These are phyloP conservation scores for Termitomyces sp. DNA, from an alignment of 768 basidiomycete species.

Conservation along the genomic window DNA sequence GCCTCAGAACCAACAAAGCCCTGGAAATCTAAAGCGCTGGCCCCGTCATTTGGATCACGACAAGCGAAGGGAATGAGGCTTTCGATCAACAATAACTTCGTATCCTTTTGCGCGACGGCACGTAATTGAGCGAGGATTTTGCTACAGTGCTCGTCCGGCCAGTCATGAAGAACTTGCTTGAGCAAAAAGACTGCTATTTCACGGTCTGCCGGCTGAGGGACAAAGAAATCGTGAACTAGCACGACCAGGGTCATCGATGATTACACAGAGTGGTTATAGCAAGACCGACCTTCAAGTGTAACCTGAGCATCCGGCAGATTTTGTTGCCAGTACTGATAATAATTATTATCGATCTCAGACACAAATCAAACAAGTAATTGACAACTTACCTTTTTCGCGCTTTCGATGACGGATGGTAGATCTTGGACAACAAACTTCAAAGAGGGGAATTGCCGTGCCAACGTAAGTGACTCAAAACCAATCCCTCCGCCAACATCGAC, in stretches of 20 bases:
- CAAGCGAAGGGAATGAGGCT: slow-evolving; percentile 6
- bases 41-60: background rate
- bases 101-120: background rate
- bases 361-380: too few species aligned
- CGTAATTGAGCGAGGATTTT: slow-evolving; percentile 3
- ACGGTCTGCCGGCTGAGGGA: background rate
- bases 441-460: slow-evolving; percentile 25
- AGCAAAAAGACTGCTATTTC: slow-evolving; percentile 1
- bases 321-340: background rate
- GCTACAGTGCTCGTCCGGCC: background rate
- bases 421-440: slow-evolving; percentile 28
- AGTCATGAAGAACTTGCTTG: too few species aligned
- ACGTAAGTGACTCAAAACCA: slow-evolving; percentile 23
- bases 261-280: background rate
- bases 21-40: slow-evolving; percentile 13
- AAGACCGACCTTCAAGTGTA: too few species aligned
- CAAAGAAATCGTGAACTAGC: slow-evolving; percentile 5
- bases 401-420: slow-evolving; percentile 18
- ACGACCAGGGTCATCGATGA: background rate
- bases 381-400: slow-evolving; percentile 13
- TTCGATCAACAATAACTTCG: slow-evolving; percentile 7
- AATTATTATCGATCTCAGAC: background rate
- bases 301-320: background rate
- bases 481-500: too few species aligned
- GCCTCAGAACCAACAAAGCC: slow-evolving; percentile 14